Percentiles rank a stretch among this genome's conserved stretches.
Conservation (phyloP, 2,329 filamentous ascomycete species). For the Fusarium nelsonii region DNA sequence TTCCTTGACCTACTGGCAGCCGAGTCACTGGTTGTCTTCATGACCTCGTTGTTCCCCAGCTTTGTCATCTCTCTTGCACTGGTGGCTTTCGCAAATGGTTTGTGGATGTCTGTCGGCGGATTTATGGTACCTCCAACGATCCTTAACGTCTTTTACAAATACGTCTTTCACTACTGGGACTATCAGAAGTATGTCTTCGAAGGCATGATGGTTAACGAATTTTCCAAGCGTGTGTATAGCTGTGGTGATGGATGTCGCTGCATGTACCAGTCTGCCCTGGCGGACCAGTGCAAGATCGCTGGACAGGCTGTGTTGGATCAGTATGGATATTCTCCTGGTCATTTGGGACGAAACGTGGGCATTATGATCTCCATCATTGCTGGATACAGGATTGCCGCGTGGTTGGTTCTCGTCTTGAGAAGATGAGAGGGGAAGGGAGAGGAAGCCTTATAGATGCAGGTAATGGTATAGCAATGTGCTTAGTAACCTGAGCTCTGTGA, state of each 20-base stretch:
- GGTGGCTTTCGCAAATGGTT: conserved; percentile 85
- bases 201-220: conserved; percentile 95
- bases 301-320: conserved; percentile 76
- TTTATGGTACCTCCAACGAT: conserved; percentile 81
- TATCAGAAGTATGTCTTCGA: conserved; percentile 90
- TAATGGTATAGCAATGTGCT: too few species aligned
- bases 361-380: conserved; percentile 82
- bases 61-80: conserved; percentile 85
- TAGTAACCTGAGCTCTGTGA: too few species aligned
- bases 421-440: conserved; percentile 18
- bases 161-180: conserved; percentile 90
- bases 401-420: conserved; percentile 65
- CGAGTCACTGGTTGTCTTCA: conserved; percentile 83
- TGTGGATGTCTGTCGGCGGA: conserved; percentile 90
- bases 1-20: conserved; percentile 87
- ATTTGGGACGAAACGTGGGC: conserved; percentile 81
- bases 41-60: conserved; percentile 78
- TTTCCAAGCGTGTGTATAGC: conserved; percentile 71
- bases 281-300: conserved; percentile 72
- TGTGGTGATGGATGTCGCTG: conserved; percentile 68
- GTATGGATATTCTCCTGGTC: conserved; percentile 76
- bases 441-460: too few species aligned
- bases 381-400: conserved; percentile 68
- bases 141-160: conserved; percentile 86
- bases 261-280: conserved; percentile 73